These are phyloP conservation scores for Boletellus ananiceps DNA, from an alignment of 768 basidiomycete species.

Conservation along the genomic window DNA sequence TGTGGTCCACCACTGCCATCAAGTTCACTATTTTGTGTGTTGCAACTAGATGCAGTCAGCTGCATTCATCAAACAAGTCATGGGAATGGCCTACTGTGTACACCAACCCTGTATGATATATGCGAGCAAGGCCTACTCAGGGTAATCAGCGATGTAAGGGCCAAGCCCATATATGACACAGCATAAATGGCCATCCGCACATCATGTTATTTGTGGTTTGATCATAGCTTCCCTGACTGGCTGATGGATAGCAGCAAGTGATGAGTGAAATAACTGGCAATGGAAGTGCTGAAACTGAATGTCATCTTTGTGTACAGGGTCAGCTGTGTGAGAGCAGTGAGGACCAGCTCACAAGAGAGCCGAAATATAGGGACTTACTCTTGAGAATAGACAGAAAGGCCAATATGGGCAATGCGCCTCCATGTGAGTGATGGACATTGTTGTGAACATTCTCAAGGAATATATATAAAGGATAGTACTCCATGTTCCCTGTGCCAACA, in stretches of 20 bases:
- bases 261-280: neutral
- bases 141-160: too few relatives aligned
- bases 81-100: neutral
- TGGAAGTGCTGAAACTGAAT: neutral
- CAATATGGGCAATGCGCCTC: constrained; percentile 1
- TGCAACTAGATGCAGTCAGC: too few relatives aligned
- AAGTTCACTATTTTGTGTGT: neutral
- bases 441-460: constrained; percentile 16
- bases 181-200: neutral
- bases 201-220: neutral
- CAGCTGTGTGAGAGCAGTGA: neutral
- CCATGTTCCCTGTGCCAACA: constrained; percentile 10
- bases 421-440: constrained; percentile 5
- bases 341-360: neutral
- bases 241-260: neutral
- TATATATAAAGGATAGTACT: constrained; percentile 17
- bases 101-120: neutral
- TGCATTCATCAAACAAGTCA: too few relatives aligned
- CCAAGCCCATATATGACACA: neutral
- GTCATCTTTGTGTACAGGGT: neutral
- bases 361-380: constrained; percentile 6
- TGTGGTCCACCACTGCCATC: neutral
- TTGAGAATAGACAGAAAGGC: constrained; percentile 31
- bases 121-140: neutral
- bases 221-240: neutral